phyloP scores from a whole-genome alignment of 768 basidiomycete genomes.

The Infundibulicybe gibba region DNA sequence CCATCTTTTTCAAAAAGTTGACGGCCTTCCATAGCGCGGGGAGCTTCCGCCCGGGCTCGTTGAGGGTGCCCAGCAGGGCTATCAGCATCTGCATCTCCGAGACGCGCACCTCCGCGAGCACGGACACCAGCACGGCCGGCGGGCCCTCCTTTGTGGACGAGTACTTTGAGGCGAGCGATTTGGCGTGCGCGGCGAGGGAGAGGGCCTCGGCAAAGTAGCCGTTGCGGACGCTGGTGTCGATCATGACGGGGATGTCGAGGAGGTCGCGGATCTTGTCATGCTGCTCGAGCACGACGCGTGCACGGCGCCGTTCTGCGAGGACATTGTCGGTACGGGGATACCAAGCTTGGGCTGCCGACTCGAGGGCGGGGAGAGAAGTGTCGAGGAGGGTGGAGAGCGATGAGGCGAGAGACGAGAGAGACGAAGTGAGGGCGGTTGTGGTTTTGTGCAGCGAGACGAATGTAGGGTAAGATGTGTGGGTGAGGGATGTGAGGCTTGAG shows the following conservation, averaged over 20 bases:
- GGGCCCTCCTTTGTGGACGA: constrained; percentile 14
- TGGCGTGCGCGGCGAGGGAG: constrained; percentile 74
- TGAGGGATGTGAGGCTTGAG: constrained; percentile 84
- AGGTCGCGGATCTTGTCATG: constrained; percentile 91
- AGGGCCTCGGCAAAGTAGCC: constrained; percentile 92
- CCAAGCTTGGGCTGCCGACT: constrained; percentile 70
- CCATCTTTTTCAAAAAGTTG: constrained; percentile 83
- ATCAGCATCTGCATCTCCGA: constrained; percentile 72
- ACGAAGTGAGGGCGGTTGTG: constrained; percentile 67
- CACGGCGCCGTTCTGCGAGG: constrained; percentile 71
- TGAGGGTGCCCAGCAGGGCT: constrained; percentile 73
- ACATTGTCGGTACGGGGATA: constrained; percentile 68
- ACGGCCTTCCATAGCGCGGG: constrained; percentile 90
- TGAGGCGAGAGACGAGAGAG: constrained; percentile 69
- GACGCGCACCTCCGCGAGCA: constrained; percentile 64
- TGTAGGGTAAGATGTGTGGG: constrained; percentile 87
- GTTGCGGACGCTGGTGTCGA: constrained; percentile 91
- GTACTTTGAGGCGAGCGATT: constrained; percentile 40
- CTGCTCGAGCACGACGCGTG: constrained; percentile 86
- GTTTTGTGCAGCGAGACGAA: constrained; percentile 87
- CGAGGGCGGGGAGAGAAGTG: constrained; percentile 70
- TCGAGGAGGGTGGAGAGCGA: constrained; percentile 70
- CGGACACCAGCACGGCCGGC: constrained; percentile 52
- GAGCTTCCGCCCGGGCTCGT: constrained; percentile 80
- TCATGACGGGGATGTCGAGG: constrained; percentile 84